These are phyloP conservation scores for Tulasnella sp. DNA, from an alignment of 768 basidiomycete genomes.

Conservation along the genomic window DNA sequence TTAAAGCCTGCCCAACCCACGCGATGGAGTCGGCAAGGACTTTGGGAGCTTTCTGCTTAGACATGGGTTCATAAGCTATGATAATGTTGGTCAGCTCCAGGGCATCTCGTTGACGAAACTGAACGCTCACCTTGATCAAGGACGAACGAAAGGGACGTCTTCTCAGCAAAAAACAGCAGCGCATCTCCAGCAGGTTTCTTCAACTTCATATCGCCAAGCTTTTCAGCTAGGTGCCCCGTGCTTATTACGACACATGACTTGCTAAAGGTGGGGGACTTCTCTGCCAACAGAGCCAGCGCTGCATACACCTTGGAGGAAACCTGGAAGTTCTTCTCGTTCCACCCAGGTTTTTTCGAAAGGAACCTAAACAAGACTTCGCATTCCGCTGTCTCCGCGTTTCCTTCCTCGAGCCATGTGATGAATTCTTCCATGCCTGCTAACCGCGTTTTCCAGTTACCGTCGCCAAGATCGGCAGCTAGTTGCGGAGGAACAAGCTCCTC, in stretches of 20 bases:
- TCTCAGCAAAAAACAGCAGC: constrained; percentile 76
- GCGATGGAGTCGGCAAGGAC: constrained; percentile 82
- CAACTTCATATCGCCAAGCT: constrained; percentile 90
- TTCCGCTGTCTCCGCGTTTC: constrained; percentile 56
- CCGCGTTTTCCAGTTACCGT: constrained; percentile 88
- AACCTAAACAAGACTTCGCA: constrained; percentile 83
- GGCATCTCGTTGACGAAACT: background rate
- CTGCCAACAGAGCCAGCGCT: constrained; percentile 63
- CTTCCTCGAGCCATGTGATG: constrained; percentile 66
- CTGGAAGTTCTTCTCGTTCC: constrained; percentile 99
- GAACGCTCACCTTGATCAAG: constrained; percentile 68
- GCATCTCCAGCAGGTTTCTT: constrained; percentile 95
- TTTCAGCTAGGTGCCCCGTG: constrained; percentile 78
- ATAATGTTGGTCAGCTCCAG: constrained; percentile 12
- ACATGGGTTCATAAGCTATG: constrained; percentile 83
- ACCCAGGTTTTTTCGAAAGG: constrained; percentile 79
- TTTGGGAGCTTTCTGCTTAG: constrained; percentile 96
- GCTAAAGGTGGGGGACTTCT: constrained; percentile 74
- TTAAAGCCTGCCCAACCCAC: constrained; percentile 81
- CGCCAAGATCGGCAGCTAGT: constrained; percentile 65
- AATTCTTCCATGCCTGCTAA: constrained; percentile 83
- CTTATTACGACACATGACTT: constrained; percentile 75
- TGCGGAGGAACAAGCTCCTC: constrained; percentile 61
- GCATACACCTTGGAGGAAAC: constrained; percentile 86
- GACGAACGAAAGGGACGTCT: constrained; percentile 89